A percentile compares a stretch with the other conserved stretches of the same genome.
Evolutionary conservation across 108 stramenopile species (phyloP).

Genomic region (Nitzschia sp.): DNA sequence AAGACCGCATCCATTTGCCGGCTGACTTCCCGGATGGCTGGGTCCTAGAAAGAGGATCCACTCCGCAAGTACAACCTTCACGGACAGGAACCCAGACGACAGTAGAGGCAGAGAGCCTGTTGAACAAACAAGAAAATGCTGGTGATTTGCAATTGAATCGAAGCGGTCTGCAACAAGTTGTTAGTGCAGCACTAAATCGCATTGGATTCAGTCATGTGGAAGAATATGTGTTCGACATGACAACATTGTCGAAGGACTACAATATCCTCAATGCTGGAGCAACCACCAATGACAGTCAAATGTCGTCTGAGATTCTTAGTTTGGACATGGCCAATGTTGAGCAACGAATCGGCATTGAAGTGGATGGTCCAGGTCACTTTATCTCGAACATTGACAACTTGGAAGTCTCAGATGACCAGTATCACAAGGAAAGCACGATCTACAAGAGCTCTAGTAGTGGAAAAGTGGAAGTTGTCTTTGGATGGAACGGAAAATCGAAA

Average conservation of each 20-base stretch:
- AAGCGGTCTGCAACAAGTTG: constrained; percentile 61
- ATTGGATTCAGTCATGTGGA: constrained; percentile 74
- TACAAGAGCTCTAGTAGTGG: not conserved
- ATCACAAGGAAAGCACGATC: not conserved
- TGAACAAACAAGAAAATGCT: not conserved
- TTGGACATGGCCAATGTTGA: constrained; percentile 76
- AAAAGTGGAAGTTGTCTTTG: not conserved
- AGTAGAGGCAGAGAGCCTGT: constrained; percentile 18
- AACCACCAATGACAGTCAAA: not conserved
- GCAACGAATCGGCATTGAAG: constrained; percentile 71
- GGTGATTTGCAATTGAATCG: constrained; percentile 41
- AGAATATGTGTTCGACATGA: constrained; percentile 65
- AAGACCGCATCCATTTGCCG: constrained; percentile 52
- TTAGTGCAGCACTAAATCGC: constrained; percentile 54
- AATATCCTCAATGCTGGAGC: constrained; percentile 17
- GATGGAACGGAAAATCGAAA: constrained; percentile 33
- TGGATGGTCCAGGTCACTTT: constrained; percentile 86
- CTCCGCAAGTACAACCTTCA: not conserved
- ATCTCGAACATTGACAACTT: constrained; percentile 55
- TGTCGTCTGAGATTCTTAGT: constrained; percentile 51
- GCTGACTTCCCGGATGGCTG: constrained; percentile 69
- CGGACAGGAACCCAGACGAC: not conserved
- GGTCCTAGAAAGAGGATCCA: constrained; percentile 19
- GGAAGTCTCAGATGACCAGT: not conserved
- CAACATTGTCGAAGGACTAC: constrained; percentile 43